Base-by-base conservation (phyloP, 2,329 filamentous ascomycete species). In the Colletotrichum magnum region DNA sequence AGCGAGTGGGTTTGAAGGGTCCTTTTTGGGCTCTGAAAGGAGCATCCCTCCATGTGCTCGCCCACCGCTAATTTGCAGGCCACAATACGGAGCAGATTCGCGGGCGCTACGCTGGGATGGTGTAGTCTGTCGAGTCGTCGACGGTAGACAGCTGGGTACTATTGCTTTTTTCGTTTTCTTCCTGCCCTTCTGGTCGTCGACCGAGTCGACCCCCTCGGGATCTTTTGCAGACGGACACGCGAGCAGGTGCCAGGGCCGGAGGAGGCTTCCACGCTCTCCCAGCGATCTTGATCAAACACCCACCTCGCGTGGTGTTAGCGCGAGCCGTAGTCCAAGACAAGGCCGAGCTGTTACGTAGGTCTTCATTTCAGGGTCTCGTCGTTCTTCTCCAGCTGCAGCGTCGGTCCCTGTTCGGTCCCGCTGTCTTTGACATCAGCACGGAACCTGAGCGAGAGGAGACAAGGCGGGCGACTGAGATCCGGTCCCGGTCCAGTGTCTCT, bases 351-450 rank as follows among this genome's bases (percentile, higher is more conserved):
- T 59, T 69, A 65, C 61, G 66, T 69, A 65, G 60, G 24, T 53
- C 36, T 63, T 65, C 54, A 69, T 69, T 65, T 60, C 66, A 69
- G 66, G 66, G 66, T 69, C 48, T 36, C 32, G 32, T 65, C 54
- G 64, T 56, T 36, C 16, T 4, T 59, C 16, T 21, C 50, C n/a
- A 24, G 47, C 13, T 36, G 51, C 65, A 59, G 50, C 54, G 54
- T 21, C 50, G 60, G 61, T 50, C 54, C 65, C 28, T 68, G 65
- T 36, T 65, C 21, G 32, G 9, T 50, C 51, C 60, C 28, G 45
- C 47, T 41, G 18, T 60, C 32, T 53, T 16, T 36, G 18, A 58
- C 54, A 24, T 39, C 45, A 50, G 58, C 58, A 51, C 47, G 58
- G 58, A 60, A 26, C 18, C n/a, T 51, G 48, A 61, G 58, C 58